Evolutionary conservation across 768 basidiomycete genomes (phyloP).

Genomic region (Boletus coccyginus): DNA sequence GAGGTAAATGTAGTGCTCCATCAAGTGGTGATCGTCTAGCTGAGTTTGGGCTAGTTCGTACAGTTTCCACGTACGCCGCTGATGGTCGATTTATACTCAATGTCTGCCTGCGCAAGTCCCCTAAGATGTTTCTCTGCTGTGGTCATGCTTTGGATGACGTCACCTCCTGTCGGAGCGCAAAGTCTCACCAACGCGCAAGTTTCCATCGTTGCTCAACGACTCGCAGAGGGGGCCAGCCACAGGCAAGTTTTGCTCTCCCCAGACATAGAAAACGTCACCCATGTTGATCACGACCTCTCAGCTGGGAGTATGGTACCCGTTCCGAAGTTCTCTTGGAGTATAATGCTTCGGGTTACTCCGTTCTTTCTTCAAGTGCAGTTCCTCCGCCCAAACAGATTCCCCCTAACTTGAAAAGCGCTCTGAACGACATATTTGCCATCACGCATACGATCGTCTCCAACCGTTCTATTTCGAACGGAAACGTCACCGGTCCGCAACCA

Average conservation of each 20-base stretch:
- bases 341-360: slow-evolving; percentile 45
- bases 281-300: slow-evolving; percentile 14
- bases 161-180: slow-evolving; percentile 27
- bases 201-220: slow-evolving; percentile 33
- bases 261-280: background rate
- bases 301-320: slow-evolving; percentile 55
- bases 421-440: slow-evolving; percentile 58
- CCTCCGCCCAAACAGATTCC: slow-evolving; percentile 28
- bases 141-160: slow-evolving; percentile 3
- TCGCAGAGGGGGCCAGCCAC: slow-evolving; percentile 41
- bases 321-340: slow-evolving; percentile 51
- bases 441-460: slow-evolving; percentile 47
- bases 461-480: slow-evolving; percentile 42
- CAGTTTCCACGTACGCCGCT: no score
- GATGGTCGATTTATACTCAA: no score
- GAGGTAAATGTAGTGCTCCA: no score
- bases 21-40: no score
- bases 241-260: slow-evolving; percentile 29
- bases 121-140: background rate
- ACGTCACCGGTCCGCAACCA: slow-evolving; percentile 51
- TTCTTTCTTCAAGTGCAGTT: slow-evolving; percentile 32
- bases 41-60: no score
- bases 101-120: background rate
- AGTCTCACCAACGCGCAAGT: slow-evolving; percentile 36
- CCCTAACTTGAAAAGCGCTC: slow-evolving; percentile 24